phyloP scores from a whole-genome alignment of 129 eudicot species.

The Tagetes patula region DNA sequence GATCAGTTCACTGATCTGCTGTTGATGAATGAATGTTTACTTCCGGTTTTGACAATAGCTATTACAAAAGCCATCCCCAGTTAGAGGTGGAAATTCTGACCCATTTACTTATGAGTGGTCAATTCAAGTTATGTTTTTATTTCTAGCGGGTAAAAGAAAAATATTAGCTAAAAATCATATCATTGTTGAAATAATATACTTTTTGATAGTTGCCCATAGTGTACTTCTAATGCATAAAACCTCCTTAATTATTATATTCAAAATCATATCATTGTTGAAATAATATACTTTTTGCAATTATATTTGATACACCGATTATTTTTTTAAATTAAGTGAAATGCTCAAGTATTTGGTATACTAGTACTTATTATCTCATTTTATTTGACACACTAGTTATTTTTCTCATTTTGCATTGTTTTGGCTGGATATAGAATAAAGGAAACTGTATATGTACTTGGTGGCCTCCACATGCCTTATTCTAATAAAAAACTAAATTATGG shows the following conservation, averaged over 20 bases:
- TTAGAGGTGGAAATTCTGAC: neutral
- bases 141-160: neutral
- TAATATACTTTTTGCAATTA: neutral
- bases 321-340: neutral
- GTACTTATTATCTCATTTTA: no score
- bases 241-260: neutral
- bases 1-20: neutral
- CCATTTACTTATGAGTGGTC: constrained; percentile 2
- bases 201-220: neutral
- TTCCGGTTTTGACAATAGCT: neutral
- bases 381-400: no score
- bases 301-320: neutral
- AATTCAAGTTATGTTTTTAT: neutral
- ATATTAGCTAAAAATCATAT: neutral
- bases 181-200: no score
- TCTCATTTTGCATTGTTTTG: neutral
- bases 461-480: neutral
- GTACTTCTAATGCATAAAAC: constrained; percentile 5
- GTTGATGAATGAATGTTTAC: neutral
- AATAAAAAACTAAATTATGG: neutral
- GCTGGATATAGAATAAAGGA: neutral
- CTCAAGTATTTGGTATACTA: neutral
- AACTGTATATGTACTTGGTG: neutral
- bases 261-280: neutral
- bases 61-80: neutral